Percentiles rank a stretch among this genome's conserved stretches.
phyloP scores from a whole-genome alignment of 73 alveolate genomes.

The Symbiodinium pilosum region DNA sequence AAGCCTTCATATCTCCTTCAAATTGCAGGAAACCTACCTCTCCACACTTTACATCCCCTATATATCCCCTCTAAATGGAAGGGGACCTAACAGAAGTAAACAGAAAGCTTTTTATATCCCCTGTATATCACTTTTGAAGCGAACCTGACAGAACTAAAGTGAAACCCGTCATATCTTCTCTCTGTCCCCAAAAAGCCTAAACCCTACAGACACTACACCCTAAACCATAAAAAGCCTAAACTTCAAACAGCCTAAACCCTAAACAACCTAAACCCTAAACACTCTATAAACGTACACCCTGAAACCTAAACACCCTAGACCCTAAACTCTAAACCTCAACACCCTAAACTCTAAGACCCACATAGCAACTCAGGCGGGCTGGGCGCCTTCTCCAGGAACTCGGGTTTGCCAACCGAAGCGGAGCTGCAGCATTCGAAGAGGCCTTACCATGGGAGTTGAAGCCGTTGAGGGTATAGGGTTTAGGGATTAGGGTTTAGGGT shows the following conservation, averaged over 20 bases:
- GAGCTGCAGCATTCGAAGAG: slow-evolving; percentile 82
- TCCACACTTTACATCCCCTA: too few relatives aligned
- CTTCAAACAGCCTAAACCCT: not conserved
- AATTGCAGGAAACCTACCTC: too few relatives aligned
- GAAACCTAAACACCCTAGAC: not conserved
- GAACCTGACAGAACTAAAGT: too few relatives aligned
- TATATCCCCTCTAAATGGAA: too few relatives aligned
- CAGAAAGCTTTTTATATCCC: too few relatives aligned
- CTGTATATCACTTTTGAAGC: too few relatives aligned
- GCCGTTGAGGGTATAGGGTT: not conserved
- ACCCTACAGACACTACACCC: not conserved
- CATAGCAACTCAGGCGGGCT: not conserved
- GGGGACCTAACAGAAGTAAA: too few relatives aligned
- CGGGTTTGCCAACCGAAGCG: slow-evolving; percentile 48
- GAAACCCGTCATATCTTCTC: too few relatives aligned
- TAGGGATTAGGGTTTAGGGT: too few relatives aligned
- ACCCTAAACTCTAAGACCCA: not conserved
- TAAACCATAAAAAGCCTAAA: not conserved
- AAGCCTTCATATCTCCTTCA: not conserved
- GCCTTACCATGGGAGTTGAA: too few relatives aligned
- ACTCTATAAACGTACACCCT: too few relatives aligned
- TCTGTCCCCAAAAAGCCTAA: too few relatives aligned
- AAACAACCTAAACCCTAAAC: not conserved
- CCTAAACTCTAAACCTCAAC: not conserved
- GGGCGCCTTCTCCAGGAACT: slow-evolving; percentile 38